A percentile compares a stretch with the other conserved stretches of the same genome.
Evolutionary conservation across 306 rosid genomes (phyloP).

Genomic region (Vigna reflexopilosa): DNA sequence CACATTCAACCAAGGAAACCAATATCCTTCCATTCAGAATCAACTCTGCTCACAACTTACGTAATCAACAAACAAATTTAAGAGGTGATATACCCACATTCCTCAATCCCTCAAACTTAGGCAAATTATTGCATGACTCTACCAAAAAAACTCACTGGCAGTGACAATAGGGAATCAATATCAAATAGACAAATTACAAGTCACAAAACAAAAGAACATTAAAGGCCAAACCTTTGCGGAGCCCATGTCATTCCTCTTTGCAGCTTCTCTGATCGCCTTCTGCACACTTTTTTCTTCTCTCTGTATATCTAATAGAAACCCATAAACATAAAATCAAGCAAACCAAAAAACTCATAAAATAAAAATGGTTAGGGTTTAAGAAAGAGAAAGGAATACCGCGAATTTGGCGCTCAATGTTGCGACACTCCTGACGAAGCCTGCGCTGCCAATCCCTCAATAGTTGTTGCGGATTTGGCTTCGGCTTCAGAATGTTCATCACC

Average conservation of each 20-base stretch:
- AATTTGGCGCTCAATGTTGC: constrained; percentile 91
- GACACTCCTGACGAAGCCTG: constrained; percentile 88
- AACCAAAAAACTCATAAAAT: neutral
- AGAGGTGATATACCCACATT: constrained; percentile 26
- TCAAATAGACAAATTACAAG: constrained; percentile 15
- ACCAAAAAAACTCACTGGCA: neutral
- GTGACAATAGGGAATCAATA: constrained; percentile 3
- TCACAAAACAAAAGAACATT: neutral
- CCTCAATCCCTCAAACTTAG: constrained; percentile 1
- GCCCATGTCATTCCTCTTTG: constrained; percentile 93
- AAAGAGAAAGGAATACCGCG: constrained; percentile 60
- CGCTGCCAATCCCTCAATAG: constrained; percentile 88
- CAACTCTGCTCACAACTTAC: constrained; percentile 4
- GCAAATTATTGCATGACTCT: constrained; percentile 27
- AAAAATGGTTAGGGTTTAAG: constrained; percentile 23
- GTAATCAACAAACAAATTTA: neutral
- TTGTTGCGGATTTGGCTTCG: constrained; percentile 77
- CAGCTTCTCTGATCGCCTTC: constrained; percentile 91
- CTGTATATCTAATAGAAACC: constrained; percentile 69
- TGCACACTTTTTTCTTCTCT: constrained; percentile 91
- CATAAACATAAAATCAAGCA: constrained; percentile 30
- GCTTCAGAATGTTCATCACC: constrained; percentile 74
- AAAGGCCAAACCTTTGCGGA: constrained; percentile 80
- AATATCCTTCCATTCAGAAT: neutral
- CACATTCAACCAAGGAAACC: neutral